Evolutionary conservation across 2,329 filamentous ascomycete species (phyloP).

Genomic region (Huntiella abstrusa): DNA sequence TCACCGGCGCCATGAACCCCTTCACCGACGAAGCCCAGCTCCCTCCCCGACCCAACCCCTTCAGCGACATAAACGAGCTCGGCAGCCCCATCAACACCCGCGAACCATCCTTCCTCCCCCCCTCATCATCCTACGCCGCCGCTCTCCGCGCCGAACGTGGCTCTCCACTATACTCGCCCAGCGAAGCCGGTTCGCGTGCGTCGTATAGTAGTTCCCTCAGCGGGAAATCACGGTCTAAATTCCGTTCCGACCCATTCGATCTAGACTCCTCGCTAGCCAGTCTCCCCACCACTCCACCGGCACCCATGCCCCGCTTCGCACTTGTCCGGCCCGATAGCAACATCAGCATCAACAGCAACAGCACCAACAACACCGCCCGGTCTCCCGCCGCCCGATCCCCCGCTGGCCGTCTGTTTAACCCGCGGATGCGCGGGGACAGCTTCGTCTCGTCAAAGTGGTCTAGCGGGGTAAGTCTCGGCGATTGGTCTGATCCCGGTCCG

Average conservation of each 20-base stretch:
- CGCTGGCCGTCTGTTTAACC: slow-evolving; percentile 17
- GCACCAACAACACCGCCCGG: slow-evolving; percentile 24
- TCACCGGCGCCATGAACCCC: slow-evolving; percentile 24
- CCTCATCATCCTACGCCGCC: slow-evolving; percentile 24
- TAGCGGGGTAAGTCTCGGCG: slow-evolving; percentile 30
- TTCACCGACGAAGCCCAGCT: slow-evolving; percentile 30
- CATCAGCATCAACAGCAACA: slow-evolving; percentile 15
- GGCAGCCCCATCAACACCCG: slow-evolving; percentile 16
- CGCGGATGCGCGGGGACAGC: slow-evolving; percentile 19
- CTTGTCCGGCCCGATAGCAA: slow-evolving; percentile 13
- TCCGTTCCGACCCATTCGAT: slow-evolving; percentile 46
- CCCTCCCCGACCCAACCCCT: slow-evolving; percentile 25
- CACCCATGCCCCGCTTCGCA: slow-evolving; percentile 12
- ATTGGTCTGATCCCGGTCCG: slow-evolving; percentile 31
- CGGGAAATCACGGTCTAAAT: slow-evolving; percentile 31
- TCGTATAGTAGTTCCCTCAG: slow-evolving; percentile 22
- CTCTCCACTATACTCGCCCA: slow-evolving; percentile 17
- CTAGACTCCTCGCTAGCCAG: slow-evolving; percentile 26
- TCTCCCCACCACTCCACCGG: slow-evolving; percentile 14
- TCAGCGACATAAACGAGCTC: slow-evolving; percentile 30
- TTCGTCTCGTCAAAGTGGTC: slow-evolving; percentile 22
- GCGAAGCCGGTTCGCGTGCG: slow-evolving; percentile 24
- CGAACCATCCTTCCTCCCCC: not conserved
- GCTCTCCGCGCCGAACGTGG: slow-evolving; percentile 31
- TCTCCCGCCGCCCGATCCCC: slow-evolving; percentile 11